Evolutionary conservation across 257 asterid genomes (phyloP), one percentile per base, ranked within the genome.

Genomic region (Thymus quinquecostatus): DNA sequence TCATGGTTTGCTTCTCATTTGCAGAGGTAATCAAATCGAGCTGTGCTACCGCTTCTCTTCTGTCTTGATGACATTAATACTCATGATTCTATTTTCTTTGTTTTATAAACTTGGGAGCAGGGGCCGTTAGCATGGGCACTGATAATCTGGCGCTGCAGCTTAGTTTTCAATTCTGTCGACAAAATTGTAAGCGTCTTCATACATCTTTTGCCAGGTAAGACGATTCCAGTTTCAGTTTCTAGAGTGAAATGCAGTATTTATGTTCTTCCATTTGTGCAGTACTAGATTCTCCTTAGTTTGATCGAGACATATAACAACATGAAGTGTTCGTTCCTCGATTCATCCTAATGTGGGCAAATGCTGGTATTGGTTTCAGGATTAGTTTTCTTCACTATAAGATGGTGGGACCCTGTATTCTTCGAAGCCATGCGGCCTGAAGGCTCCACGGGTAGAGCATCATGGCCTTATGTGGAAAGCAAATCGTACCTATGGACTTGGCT

Each of bases 111-210:
- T n/a, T 71, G 74, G 62, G 60, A 72, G 62, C 86, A 94, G 99
- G 99, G 99, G 28, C 99, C 99, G 4, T 82, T 95, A 82, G 98
- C 99, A 10, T 95, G 99, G 99, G 99, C 99, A 50, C 78, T 92
- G 75, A 92, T 95, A 67, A 85, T 95, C 12, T 95, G 99, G 99
- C 85, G 99, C 2, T 88, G 96, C 77, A 92, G 99, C 88, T 82
- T 95, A 79, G 99, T 95, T 59, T 95, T 95, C 81, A 89, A 88
- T 83, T 95, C 99, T 44, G 86, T 89, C 78, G 98, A 95, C 87
- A 95, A 95, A 81, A 86, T 91, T 47, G 97, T 95, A 44, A 95
- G 99, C 78, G 98, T 95, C 78, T 90, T 92, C 84, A 95, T 95
- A 81, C 99, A 95, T 84, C 93, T 92, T 69, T 77, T 95, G 80